phyloP scores from a whole-genome alignment of 1,284 basidiomycete genomes.

The Marasmius oreades region DNA sequence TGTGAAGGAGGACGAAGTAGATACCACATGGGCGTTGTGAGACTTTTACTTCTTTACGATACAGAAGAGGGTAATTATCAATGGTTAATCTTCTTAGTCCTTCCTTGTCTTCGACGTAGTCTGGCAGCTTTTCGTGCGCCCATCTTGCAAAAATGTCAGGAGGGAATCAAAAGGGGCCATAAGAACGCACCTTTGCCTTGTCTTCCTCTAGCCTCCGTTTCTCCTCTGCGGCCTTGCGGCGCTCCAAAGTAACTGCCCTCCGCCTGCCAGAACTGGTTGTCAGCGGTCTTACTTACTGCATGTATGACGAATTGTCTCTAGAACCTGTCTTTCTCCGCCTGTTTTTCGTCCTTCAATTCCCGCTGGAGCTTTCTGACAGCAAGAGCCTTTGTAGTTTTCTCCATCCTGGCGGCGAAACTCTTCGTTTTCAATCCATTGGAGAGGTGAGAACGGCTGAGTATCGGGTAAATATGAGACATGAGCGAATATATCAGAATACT shows the following conservation, averaged over 20 bases:
- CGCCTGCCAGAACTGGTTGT: slow-evolving; percentile 38
- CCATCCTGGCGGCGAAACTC: slow-evolving; percentile 66
- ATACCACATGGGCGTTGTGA: slow-evolving; percentile 79
- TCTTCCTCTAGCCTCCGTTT: slow-evolving; percentile 66
- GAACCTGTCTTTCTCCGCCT: slow-evolving; percentile 60
- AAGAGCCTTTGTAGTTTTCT: slow-evolving; percentile 56
- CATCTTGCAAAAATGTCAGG: slow-evolving; percentile 42
- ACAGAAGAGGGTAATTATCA: slow-evolving; percentile 27
- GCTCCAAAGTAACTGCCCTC: slow-evolving; percentile 62
- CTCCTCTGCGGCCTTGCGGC: slow-evolving; percentile 70
- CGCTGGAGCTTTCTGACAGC: slow-evolving; percentile 70
- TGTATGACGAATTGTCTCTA: slow-evolving; percentile 15
- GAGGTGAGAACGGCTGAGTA: slow-evolving; percentile 62
- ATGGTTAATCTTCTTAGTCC: slow-evolving; percentile 75
- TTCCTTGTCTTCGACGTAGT: slow-evolving; percentile 63
- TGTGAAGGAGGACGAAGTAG: slow-evolving; percentile 75
- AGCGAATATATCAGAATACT: slow-evolving; percentile 19
- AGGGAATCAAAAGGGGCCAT: slow-evolving; percentile 2
- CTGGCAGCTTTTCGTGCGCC: slow-evolving; percentile 73
- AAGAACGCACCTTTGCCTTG: slow-evolving; percentile 55
- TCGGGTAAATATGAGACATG: slow-evolving; percentile 8
- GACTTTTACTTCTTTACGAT: background rate
- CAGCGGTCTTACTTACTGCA: slow-evolving; percentile 6
- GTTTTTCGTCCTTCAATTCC: slow-evolving; percentile 75
- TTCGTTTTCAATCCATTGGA: slow-evolving; percentile 62